phyloP scores from a whole-genome alignment of 371 early-diverging fungal genomes.

The Lichtheimia corymbifera region DNA sequence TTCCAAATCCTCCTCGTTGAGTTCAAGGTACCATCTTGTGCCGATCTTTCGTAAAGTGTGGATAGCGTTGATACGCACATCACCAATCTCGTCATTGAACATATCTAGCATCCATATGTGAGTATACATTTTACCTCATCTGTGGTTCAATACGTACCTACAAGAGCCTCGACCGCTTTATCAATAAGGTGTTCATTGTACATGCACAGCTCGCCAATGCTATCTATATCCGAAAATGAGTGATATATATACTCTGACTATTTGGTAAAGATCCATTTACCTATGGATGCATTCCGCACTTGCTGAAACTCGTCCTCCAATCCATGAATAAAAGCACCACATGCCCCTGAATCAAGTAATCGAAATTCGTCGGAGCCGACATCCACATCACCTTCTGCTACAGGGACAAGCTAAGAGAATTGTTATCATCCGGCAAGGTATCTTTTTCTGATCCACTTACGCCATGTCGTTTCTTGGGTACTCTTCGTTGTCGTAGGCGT shows the following conservation, averaged over 20 bases:
- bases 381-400: conserved; percentile 69
- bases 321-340: conserved; percentile 92
- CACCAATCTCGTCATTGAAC: conserved; percentile 90
- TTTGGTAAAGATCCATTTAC: conserved; percentile 32
- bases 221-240: conserved; percentile 48
- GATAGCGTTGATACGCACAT: conserved; percentile 81
- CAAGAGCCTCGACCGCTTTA: conserved; percentile 72
- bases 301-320: conserved; percentile 90
- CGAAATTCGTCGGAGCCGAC: conserved; percentile 66
- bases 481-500: conserved; percentile 31
- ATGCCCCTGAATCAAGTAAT: conserved; percentile 71
- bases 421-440: background rate
- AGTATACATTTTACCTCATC: background rate
- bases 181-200: conserved; percentile 63
- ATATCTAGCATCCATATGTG: conserved; percentile 61
- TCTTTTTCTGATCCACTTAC: background rate
- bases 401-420: conserved; percentile 37
- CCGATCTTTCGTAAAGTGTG: conserved; percentile 76
- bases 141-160: conserved; percentile 47
- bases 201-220: conserved; percentile 75
- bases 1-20: conserved; percentile 77
- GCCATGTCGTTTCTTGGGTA: conserved; percentile 6
- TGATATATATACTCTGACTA: too few relatives aligned
- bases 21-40: conserved; percentile 46
- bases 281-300: conserved; percentile 83